phyloP scores from a whole-genome alignment of 202 grass and related monocot species.

The Cymbopogon flexuosus region DNA sequence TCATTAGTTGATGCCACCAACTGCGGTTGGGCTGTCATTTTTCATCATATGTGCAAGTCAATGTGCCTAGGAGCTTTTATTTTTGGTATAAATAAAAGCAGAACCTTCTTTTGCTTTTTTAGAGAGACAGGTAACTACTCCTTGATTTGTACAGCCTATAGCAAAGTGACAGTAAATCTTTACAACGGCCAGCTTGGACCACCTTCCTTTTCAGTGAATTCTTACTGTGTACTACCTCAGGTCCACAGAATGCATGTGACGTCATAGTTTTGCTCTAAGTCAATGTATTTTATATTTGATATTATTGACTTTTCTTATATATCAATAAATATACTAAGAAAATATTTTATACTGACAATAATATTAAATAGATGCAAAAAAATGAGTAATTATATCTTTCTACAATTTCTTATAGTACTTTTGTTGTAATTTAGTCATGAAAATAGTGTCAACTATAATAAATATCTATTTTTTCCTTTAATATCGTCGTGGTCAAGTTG shows the following conservation, averaged over 20 bases:
- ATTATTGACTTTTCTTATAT: neutral
- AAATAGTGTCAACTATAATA: no score
- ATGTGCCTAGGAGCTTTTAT: slow-evolving; percentile 8
- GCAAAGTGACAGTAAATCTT: neutral
- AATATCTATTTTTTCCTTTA: no score
- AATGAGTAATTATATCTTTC: no score
- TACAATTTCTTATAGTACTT: no score
- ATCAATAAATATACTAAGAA: no score
- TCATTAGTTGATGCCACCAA: slow-evolving; percentile 12
- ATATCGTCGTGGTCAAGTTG: no score
- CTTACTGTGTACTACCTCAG: neutral
- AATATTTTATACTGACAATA: no score
- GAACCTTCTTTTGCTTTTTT: neutral
- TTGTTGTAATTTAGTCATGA: no score
- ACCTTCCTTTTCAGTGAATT: neutral
- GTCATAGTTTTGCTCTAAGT: no score
- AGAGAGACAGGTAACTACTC: neutral
- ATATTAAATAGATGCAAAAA: no score
- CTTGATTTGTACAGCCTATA: neutral
- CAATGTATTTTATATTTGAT: neutral
- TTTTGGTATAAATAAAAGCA: neutral
- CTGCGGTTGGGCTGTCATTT: slow-evolving; percentile 36
- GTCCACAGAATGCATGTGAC: neutral
- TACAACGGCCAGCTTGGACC: neutral
- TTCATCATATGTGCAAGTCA: slow-evolving; percentile 26